Evolutionary conservation across 306 rosid genomes (phyloP), one percentile per base, ranked within the genome.

Genomic region (Ormosia emarginata): DNA sequence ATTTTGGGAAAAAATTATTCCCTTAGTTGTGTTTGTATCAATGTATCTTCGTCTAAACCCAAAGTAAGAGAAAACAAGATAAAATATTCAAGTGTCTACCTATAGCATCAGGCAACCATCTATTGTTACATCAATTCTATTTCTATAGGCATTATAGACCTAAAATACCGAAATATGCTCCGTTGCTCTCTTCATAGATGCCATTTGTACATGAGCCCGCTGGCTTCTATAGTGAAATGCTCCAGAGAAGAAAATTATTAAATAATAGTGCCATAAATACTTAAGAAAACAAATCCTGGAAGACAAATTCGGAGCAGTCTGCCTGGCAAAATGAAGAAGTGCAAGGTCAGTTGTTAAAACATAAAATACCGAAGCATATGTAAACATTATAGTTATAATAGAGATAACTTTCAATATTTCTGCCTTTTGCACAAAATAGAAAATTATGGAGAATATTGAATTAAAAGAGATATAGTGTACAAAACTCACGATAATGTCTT

Each of bases 271-370:
- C 77, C 78, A 69, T 67, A 50, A 73, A 68, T 57, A 39, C 52
- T 56, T 30, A 74, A 2, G 49, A 67, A 58, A 34, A 73, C 75
- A 57, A 36, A 9, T 66, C 77, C 79, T 18, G 55, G 50, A 46
- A 66, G 58, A 61, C 58, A 64, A 66, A 59, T 63, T 61, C 39
- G 41, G 37, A 75, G 75, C 67, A 55, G 75, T 30, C 49, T 63
- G 77, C 88, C 89, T 90, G 82, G 15, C 58, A 85, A 85, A 46
- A 70, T n/a, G 49, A 84, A 68, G 52, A 63, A 30, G 58, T 33
- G 65, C 46, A 52, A 56, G 55, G 57, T 78, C 66, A 72, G 56
- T 37, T 76, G 61, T 36, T 3, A 81, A 33, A 59, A 58, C 67
- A 80, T 46, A 56, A 13, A 65, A 76, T 43, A 32, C 65, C 30